Evolutionary conservation across 1,284 basidiomycete genomes (phyloP).

Genomic region (Trichosporon coremiiforme): DNA sequence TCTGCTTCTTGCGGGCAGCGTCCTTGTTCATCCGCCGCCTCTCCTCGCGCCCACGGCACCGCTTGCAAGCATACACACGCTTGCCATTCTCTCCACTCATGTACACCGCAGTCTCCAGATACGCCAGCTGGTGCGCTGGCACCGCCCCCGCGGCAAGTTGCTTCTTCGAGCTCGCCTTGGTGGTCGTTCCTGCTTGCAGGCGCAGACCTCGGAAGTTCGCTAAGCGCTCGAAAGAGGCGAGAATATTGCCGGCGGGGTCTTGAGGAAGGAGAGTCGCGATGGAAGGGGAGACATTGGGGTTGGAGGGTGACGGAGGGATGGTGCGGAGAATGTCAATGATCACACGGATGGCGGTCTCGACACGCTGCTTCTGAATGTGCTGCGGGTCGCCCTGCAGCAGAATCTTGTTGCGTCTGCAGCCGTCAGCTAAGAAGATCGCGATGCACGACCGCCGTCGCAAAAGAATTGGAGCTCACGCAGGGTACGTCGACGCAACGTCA

Average conservation of each 20-base stretch:
- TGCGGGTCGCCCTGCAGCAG: conserved; percentile 53
- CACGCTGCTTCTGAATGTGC: conserved; percentile 49
- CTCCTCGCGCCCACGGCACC: conserved; percentile 81
- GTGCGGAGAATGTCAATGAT: conserved; percentile 51
- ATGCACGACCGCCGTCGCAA: neutral
- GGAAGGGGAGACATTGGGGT: conserved; percentile 33
- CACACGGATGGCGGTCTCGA: conserved; percentile 54
- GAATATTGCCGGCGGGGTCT: conserved; percentile 38
- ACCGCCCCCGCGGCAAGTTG: conserved; percentile 48
- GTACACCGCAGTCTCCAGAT: conserved; percentile 54
- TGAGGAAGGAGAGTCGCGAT: conserved; percentile 36
- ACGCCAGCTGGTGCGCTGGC: conserved; percentile 45
- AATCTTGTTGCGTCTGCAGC: conserved; percentile 38
- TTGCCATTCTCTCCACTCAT: conserved; percentile 50
- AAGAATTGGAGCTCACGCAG: conserved; percentile 27
- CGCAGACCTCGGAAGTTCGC: conserved; percentile 45
- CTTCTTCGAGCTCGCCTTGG: conserved; percentile 51
- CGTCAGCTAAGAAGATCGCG: conserved; percentile 27
- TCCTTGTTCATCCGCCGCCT: conserved; percentile 53
- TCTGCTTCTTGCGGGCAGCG: conserved; percentile 45
- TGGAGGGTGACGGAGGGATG: conserved; percentile 39
- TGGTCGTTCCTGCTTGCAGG: conserved; percentile 50
- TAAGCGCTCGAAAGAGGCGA: conserved; percentile 45
- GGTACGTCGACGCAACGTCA: conserved; percentile 34
- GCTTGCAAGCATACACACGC: conserved; percentile 73